Evolutionary conservation across 2,329 filamentous ascomycete genomes (phyloP).

Genomic region (Myriosclerotinia duriaeana): DNA sequence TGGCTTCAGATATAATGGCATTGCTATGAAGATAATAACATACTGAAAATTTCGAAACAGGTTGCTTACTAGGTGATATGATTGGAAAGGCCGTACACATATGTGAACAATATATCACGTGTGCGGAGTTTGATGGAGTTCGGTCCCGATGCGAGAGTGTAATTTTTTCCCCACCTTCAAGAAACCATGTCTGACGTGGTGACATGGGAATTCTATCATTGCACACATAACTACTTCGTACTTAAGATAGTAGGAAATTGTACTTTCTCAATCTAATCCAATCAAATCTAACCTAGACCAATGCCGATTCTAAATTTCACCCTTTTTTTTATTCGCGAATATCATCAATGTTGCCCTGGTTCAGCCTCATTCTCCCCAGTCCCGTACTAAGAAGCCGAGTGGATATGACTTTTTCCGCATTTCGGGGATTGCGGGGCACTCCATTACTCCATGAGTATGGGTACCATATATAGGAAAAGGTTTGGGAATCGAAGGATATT

Average conservation of each 20-base stretch:
- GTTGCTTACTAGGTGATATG: too few relatives aligned
- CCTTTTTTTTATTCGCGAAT: neutral
- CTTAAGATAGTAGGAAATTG: neutral
- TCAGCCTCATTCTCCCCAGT: neutral
- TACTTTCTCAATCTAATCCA: neutral
- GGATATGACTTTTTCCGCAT: conserved; percentile 16
- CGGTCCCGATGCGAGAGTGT: conserved; percentile 1
- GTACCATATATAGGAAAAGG: conserved; percentile 5
- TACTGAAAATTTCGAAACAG: too few relatives aligned
- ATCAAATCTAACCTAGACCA: neutral
- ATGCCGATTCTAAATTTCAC: neutral
- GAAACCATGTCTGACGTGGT: too few relatives aligned
- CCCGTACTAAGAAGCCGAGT: conserved; percentile 13
- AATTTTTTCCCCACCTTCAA: neutral
- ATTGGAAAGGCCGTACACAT: too few relatives aligned
- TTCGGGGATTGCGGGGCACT: conserved; percentile 16
- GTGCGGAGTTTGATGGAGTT: neutral
- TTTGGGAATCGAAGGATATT: neutral
- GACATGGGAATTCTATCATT: too few relatives aligned
- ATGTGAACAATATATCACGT: neutral
- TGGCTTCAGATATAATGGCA: too few relatives aligned
- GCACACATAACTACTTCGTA: neutral
- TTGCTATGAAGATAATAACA: too few relatives aligned
- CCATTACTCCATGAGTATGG: neutral
- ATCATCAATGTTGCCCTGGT: neutral